Evolutionary conservation across 441 rosid species (phyloP), one percentile per base, ranked within the genome.

Genomic region (Adansonia rubrostipa): DNA sequence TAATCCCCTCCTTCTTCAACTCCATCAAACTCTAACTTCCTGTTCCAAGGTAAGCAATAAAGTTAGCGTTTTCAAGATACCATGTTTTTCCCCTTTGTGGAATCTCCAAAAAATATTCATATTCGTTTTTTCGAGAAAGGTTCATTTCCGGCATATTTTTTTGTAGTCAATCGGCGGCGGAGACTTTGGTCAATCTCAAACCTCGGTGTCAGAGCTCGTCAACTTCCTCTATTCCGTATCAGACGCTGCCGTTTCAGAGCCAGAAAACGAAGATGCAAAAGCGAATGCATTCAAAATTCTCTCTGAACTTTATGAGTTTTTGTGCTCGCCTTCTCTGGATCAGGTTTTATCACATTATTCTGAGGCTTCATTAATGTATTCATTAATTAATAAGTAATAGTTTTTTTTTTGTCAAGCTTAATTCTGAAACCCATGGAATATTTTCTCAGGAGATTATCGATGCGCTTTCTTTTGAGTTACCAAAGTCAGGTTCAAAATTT

Each of bases 381-480:
- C 5, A 9, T 47, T 64, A 65, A 42, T 3, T 40, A 64, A 40
- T 42, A 64, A 58, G 28, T 53, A 13, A 24, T 22, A 19, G 51
- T 17, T 56, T 20, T n/a, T 15, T 58, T 62, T 3, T 17, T 56
- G 22, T n/a, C 8, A 10, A 20, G 42, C 63, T 51, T 78, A 58
- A 22, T 79, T 14, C 0, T 79, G 58, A 73, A 65, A 75, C 79
- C 47, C 68, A 76, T 74, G 63, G 50, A 19, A 63, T 73, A 24
- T 28, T 63, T 63, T 47, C 58, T 61, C 86, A 96, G 99, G 88
- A 65, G 62, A 86, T 87, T 75, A 79, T 87, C 45, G 98, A 94
- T 84, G 89, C 85, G 13, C 83, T 96, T 47, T 94, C 97, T 4
- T 96, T 91, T 83, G 93, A 86, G 78, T 78, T 96, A 86, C 97